phyloP scores from a whole-genome alignment of 305 asterid genomes.

The Fraxinus floribunda region DNA sequence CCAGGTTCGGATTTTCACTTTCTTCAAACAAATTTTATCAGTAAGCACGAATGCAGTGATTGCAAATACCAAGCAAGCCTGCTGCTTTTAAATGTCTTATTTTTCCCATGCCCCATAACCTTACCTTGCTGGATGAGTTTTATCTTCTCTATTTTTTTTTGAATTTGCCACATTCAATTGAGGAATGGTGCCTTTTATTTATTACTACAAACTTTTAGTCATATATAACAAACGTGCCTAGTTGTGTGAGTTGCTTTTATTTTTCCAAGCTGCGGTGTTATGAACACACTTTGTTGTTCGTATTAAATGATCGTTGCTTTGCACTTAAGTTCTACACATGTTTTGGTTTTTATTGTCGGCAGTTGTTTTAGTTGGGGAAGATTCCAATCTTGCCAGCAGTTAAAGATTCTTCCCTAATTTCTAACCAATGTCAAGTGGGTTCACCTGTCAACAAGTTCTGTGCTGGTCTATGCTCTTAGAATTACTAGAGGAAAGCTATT shows the following conservation, averaged over 20 bases:
- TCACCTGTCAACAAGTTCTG: neutral
- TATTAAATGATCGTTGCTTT: neutral
- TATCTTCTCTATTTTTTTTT: neutral
- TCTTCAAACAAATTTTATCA: slow-evolving; percentile 10
- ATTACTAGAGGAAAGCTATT: neutral
- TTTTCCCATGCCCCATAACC: neutral
- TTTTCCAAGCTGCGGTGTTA: neutral
- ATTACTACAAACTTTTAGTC: neutral
- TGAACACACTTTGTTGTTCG: neutral
- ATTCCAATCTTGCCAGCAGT: slow-evolving; percentile 1
- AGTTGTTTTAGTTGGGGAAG: slow-evolving; percentile 8
- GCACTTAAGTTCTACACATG: neutral
- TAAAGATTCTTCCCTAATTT: neutral
- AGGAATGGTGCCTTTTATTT: slow-evolving; percentile 2
- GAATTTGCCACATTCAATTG: neutral
- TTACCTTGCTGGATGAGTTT: neutral
- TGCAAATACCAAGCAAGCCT: slow-evolving; percentile 3
- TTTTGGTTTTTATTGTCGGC: neutral
- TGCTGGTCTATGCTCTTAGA: neutral
- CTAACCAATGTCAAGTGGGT: neutral
- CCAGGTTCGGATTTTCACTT: slow-evolving; percentile 56
- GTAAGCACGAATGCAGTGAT: neutral
- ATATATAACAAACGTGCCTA: slow-evolving; percentile 3
- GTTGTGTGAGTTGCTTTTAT: neutral
- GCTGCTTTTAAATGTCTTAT: slow-evolving; percentile 1